These are phyloP conservation scores for Fusarium sp. DNA, from an alignment of 2,329 filamentous ascomycete species.

Conservation along the genomic window DNA sequence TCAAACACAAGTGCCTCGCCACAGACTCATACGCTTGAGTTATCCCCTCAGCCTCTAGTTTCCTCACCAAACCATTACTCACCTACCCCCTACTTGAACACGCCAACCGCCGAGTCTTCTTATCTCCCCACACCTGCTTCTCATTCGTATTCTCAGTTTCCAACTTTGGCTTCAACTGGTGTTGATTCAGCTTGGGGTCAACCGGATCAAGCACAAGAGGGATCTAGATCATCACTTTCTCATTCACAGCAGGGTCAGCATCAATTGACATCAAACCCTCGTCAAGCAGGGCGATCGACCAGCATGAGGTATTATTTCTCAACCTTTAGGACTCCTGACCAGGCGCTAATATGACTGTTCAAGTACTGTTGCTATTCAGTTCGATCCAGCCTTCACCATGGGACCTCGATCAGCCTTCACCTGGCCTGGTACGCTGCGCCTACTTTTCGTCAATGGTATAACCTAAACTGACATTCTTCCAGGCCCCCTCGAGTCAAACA, in stretches of 20 bases:
- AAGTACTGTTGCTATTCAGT: slow-evolving; percentile 63
- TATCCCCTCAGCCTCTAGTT: slow-evolving; percentile 34
- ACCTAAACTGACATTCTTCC: slow-evolving; percentile 2
- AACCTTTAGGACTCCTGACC: neutral
- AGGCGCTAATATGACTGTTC: slow-evolving; percentile 21
- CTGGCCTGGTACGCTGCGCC: slow-evolving; percentile 58
- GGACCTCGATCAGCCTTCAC: slow-evolving; percentile 61
- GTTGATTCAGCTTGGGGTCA: slow-evolving; percentile 42
- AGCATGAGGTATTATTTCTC: slow-evolving; percentile 39
- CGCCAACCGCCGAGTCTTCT: slow-evolving; percentile 38
- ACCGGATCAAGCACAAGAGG: slow-evolving; percentile 33
- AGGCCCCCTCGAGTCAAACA: slow-evolving; percentile 52
- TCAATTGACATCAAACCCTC: slow-evolving; percentile 20
- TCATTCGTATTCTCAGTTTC: slow-evolving; percentile 43
- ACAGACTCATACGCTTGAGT: slow-evolving; percentile 34
- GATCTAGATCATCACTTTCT: slow-evolving; percentile 27
- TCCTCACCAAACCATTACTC: slow-evolving; percentile 41
- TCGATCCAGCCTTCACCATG: slow-evolving; percentile 64
- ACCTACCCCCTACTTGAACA: slow-evolving; percentile 38
- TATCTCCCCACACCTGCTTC: slow-evolving; percentile 41
- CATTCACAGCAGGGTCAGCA: slow-evolving; percentile 31
- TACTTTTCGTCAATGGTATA: neutral
- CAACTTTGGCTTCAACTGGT: slow-evolving; percentile 34
- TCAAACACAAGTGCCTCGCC: slow-evolving; percentile 41
- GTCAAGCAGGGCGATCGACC: slow-evolving; percentile 25